These are phyloP conservation scores for Rhodotorula paludigena DNA, from an alignment of 768 basidiomycete species.

Conservation along the genomic window DNA sequence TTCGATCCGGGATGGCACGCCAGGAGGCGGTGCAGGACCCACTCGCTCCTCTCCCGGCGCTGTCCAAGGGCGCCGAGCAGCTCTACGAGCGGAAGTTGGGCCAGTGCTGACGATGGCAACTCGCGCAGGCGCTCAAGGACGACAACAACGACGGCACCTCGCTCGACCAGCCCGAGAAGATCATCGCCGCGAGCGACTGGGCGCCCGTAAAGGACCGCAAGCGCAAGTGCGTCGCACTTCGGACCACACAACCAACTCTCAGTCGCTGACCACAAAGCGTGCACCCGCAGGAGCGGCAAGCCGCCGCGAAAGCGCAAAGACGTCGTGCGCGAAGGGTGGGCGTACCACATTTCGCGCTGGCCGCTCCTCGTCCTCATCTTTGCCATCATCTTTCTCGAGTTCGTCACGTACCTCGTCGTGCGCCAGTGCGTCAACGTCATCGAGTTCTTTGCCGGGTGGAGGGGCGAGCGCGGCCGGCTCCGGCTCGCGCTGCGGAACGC, in stretches of 20 bases:
- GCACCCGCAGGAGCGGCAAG: too few relatives aligned
- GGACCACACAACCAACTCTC: too few relatives aligned
- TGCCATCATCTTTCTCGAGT: constrained; percentile 73
- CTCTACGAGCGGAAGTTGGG: too few relatives aligned
- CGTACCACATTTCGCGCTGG: constrained; percentile 41
- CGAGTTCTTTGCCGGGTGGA: constrained; percentile 87
- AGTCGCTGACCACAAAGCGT: too few relatives aligned
- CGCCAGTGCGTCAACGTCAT: constrained; percentile 90
- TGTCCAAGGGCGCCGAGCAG: too few relatives aligned
- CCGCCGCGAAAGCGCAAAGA: constrained; percentile 27
- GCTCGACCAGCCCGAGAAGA: constrained; percentile 19
- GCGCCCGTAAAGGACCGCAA: constrained; percentile 66
- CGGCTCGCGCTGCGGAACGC: constrained; percentile 70
- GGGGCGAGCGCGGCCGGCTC: constrained; percentile 73
- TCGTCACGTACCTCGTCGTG: constrained; percentile 69
- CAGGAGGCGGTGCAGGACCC: neutral
- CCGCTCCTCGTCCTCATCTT: constrained; percentile 59
- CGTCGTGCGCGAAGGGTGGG: constrained; percentile 44
- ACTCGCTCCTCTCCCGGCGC: neutral
- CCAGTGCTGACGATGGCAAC: too few relatives aligned
- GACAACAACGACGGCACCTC: neutral
- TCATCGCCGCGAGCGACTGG: constrained; percentile 78
- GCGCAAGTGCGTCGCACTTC: constrained; percentile 7
- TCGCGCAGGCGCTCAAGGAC: constrained; percentile 14
- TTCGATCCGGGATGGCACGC: too few relatives aligned